Evolutionary conservation across 257 asterid species (phyloP), one percentile per base, ranked within the genome.

Genomic region (Penstemon newberryi): DNA sequence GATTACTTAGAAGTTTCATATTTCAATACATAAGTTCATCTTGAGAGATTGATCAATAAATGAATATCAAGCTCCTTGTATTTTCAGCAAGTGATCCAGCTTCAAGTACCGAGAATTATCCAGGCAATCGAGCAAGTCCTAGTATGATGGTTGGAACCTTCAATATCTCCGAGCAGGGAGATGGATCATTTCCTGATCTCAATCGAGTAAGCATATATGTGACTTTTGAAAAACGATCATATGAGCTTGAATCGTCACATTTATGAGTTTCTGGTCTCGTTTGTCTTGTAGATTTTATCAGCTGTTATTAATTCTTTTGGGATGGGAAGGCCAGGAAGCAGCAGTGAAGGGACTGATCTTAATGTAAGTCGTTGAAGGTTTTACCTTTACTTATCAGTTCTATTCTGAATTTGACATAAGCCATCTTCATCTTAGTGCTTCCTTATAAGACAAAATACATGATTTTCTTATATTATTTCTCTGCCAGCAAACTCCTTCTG

Each of bases 101-200:
- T 57, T 77, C 87, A 56, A 72, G 83, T 75, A 55, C 81, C 70
- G 89, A 79, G 62, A 80, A 69, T 64, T 73, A 58, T 73, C 78
- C 78, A 44, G 84, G 86, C 45, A 70, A 72, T 68, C 78, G 82
- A 71, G 78, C 33, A 53, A 76, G 89, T 68, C 87, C 96, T 57
- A 84, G 88, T 53, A 73, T 85, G 80, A 76, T 92, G 62, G 90
- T 92, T 74, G 96, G 95, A 53, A 85, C 96, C 80, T 92, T 90
- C 77, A 86, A 88, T 77, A 59, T 90, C 72, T 82, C 95, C 49
- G 98, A 92, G 68, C 97, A 85, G 61, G 89, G 83, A 51, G 97
- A 89, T 76, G 95, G 93, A 71, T 78, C 82, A 71, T 82, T 90
- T 64, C 92, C 91, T 66, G 93, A 87, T 78, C 74, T 90, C 50